Base-by-base conservation (phyloP, 192 early-diverging fungal species). In the Dimargaris cristalligena region DNA sequence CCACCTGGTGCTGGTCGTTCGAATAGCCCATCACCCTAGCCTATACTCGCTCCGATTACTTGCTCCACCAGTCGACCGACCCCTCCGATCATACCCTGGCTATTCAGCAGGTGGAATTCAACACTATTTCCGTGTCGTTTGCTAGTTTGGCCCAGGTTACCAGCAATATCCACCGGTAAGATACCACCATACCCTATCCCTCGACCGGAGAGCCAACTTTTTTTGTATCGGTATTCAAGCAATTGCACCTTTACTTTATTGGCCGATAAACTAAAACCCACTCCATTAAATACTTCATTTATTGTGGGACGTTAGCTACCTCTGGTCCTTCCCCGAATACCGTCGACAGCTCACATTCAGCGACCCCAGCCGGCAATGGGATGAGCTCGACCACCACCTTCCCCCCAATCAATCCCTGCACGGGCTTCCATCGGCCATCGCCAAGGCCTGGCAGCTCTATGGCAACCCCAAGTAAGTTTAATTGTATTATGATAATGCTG, bases 71-170 rank as follows among this genome's bases (percentile, higher is more conserved):
- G 34, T 69, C 74, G 33, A 60, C 41, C 25, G 69, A 67, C 47
- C 69, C 69, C 1, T 67, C 70, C 2, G 60, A 60, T 0, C 59
- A 50, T 0, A 68, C 63, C 13, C 71, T 71, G 9, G 65, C 79
- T n/a, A 75, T 88, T 45, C 83, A 93, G 65, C 94, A 98, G 65
- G 94, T 98, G 1, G 94, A 98, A 61, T 82, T 94, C 62, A 98
- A 98, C 70, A 96, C 94, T 4, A 94, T 98, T 68, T 78, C 92
- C 4, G 74, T 86, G 6, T 89, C 86, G n/a, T 98, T 98, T 69
- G 80, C 84, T 14, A 81, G 84, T 62, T 73, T 98, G 18, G 90
- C 88, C 1, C 69, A 79, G 0, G 67, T 84, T 44, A 82, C 83
- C 16, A 71, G 75, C 20, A 75, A 92, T 47, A 70, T 97, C 32